phyloP scores from a whole-genome alignment of 208 protist species.

The Leishmania tarentolae region DNA sequence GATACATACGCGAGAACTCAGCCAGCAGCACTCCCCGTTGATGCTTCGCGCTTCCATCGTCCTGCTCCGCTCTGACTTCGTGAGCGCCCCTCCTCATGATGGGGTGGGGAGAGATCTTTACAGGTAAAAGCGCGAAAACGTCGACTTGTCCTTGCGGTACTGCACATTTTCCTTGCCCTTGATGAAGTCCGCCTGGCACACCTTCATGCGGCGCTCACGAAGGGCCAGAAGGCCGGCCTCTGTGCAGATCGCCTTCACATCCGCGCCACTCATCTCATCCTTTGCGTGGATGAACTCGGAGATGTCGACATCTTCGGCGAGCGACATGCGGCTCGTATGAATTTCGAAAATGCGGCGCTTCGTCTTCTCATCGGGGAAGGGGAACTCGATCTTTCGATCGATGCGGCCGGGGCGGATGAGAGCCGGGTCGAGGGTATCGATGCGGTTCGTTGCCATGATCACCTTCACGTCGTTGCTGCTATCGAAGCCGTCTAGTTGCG shows the following conservation, averaged over 20 bases:
- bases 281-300: conserved; percentile 99
- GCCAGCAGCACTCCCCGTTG: neutral
- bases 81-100: neutral
- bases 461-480: conserved; percentile 99
- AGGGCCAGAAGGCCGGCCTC: conserved; percentile 99
- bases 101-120: too few relatives aligned
- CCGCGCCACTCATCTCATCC: conserved; percentile 99
- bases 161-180: conserved; percentile 99
- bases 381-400: conserved; percentile 99
- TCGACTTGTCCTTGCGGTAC: conserved; percentile 98
- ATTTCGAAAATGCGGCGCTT: conserved; percentile 99
- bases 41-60: neutral
- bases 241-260: conserved; percentile 99
- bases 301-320: conserved; percentile 98
- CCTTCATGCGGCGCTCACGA: conserved; percentile 99
- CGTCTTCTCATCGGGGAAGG: conserved; percentile 99
- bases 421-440: conserved; percentile 99
- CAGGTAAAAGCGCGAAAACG: conserved; percentile 98
- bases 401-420: conserved; percentile 99
- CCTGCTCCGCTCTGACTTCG: neutral
- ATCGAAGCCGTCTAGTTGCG: conserved; percentile 99
- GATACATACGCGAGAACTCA: neutral
- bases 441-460: conserved; percentile 99
- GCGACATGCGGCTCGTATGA: conserved; percentile 99
- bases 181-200: conserved; percentile 98